Evolutionary conservation across 768 basidiomycete genomes (phyloP).

Genomic region (Auriscalpium orientale): DNA sequence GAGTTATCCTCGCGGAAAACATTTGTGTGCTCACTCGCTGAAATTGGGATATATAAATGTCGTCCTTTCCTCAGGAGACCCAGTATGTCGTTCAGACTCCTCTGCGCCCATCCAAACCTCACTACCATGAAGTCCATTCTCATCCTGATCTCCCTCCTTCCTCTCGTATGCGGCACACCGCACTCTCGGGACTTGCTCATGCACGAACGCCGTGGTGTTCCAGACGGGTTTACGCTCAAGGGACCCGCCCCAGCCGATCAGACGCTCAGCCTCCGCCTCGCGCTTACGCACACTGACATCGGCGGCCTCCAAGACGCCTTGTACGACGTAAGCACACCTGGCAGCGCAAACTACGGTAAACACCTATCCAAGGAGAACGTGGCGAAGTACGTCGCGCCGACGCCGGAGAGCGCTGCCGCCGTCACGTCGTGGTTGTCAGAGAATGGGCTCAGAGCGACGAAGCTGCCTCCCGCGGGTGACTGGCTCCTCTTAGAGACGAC

Average conservation of each 20-base stretch:
- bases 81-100: too few species aligned
- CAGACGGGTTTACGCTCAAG: not conserved
- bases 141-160: too few species aligned
- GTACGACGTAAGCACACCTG: not conserved
- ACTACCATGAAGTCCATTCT: too few species aligned
- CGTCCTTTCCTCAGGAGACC: too few species aligned
- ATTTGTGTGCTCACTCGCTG: too few species aligned
- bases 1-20: too few species aligned
- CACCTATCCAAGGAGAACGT: not conserved
- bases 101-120: too few species aligned
- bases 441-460: slow-evolving; percentile 6
- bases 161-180: too few species aligned
- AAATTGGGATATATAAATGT: too few species aligned
- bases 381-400: not conserved
- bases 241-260: not conserved
- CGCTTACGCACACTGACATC: not conserved
- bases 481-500: not conserved
- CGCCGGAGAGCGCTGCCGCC: not conserved
- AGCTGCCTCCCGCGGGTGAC: slow-evolving; percentile 10
- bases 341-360: not conserved
- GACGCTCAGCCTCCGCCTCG: not conserved
- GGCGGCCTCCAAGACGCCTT: not conserved
- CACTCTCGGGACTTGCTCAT: not conserved
- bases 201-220: not conserved
- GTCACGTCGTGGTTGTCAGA: slow-evolving; percentile 4